Evolutionary conservation across 1,284 basidiomycete species (phyloP), one percentile per base, ranked within the genome.

Genomic region (Tremellales sp.): DNA sequence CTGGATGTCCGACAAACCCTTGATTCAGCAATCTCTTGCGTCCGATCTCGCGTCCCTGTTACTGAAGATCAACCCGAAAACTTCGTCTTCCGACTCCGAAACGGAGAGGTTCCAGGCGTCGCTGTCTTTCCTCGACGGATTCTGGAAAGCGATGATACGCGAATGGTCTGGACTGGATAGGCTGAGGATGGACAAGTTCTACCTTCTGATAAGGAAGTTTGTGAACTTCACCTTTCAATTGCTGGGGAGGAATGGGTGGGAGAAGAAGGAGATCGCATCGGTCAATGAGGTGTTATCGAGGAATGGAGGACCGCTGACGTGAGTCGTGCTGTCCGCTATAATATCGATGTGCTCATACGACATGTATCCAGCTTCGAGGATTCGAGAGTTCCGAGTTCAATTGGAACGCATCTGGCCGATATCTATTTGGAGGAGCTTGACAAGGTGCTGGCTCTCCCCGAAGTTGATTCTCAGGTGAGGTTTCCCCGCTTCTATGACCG

Each of bases 1-100:
- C 73, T 98, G 93, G 93, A 97, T 97, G 92, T 97, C 91, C 3
- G 94, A 98, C 75, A 98, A 98, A 70, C 93, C 94, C 5, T 78
- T 94, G 3, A 85, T 98, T 4, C 94, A 98, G 68, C 95, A 98
- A 71, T 83, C 83, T 3, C 79, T 98, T 6, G 91, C 94, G 0
- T 76, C 78, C 8, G 88, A 94, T 61, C 75, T 98, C 21, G 84
- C 94, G 9, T 82, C 89, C 49, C 77, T 97, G 28, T 61, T 90
- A 4, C 73, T 95, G 26, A 78, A 76, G 8, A 87, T 92, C 50
- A 74, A 81, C 5, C 78, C 73, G 7, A 47, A 48, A 1, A 31
- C 29, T 3, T 26, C 44, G 13, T 13, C 22, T 2, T 34, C 48
- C 8, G 25, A 47, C 13, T 22, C 22, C 13, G 45, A 54, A 2